Conservation (phyloP, 495 filamentous ascomycete species). For the Bombardia bombarda region DNA sequence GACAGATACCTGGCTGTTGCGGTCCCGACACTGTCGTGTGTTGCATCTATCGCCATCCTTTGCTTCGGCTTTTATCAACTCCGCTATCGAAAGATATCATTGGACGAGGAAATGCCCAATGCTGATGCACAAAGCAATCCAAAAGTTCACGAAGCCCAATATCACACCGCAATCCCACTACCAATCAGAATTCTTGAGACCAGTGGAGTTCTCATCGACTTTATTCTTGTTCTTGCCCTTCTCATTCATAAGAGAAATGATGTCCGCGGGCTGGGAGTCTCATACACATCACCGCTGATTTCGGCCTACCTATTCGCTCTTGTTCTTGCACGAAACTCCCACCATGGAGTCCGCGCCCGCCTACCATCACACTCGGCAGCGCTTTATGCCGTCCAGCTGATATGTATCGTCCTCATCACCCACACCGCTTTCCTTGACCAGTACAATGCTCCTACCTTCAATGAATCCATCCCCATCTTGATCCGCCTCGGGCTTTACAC, state of each 20-base stretch:
- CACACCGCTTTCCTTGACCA: neutral
- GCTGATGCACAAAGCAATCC: neutral
- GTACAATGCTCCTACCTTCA: neutral
- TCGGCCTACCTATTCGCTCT: neutral
- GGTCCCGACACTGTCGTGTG: too few relatives aligned
- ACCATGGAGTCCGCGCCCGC: neutral
- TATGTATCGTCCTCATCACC: neutral
- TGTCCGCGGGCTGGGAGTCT: too few relatives aligned
- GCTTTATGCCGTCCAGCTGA: neutral
- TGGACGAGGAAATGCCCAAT: too few relatives aligned
- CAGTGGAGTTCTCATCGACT: neutral
- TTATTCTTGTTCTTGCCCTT: neutral
- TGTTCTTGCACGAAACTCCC: neutral
- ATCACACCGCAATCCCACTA: neutral
- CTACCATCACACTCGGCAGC: neutral
- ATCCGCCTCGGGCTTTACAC: neutral
- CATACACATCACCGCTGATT: neutral
- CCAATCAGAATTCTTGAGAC: neutral
- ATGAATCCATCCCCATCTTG: neutral
- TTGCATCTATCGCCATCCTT: neutral
- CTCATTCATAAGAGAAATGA: neutral
- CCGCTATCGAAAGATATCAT: too few relatives aligned
- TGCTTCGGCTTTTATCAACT: neutral
- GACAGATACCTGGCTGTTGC: too few relatives aligned
- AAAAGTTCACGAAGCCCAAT: neutral